Percentiles rank a stretch among this genome's conserved stretches.
phyloP scores from a whole-genome alignment of 169 alveolate species.

The Plasmodium ovale region DNA sequence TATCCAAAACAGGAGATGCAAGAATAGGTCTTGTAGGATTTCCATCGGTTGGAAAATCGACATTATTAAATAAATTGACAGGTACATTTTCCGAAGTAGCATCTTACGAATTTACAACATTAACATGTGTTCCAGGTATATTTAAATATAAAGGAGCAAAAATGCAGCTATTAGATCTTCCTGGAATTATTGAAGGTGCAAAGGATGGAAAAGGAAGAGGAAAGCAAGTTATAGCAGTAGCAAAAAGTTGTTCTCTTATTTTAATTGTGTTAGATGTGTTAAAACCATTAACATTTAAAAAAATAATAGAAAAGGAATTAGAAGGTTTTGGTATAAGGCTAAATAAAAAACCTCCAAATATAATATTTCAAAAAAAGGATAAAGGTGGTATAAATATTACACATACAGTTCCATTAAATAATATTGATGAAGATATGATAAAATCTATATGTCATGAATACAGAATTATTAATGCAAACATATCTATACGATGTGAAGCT shows the following conservation, averaged over 20 bases:
- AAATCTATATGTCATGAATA: constrained; percentile 93
- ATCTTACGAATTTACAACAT: constrained; percentile 99
- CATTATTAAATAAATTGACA: constrained; percentile 96
- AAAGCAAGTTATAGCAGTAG: constrained; percentile 98
- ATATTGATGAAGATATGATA: constrained; percentile 85
- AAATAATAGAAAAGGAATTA: constrained; percentile 94
- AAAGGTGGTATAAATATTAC: constrained; percentile 88
- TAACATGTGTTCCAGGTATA: constrained; percentile 99
- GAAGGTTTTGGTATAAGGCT: constrained; percentile 98
- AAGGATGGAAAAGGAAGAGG: constrained; percentile 99
- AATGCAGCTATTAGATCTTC: constrained; percentile 96
- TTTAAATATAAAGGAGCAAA: constrained; percentile 95
- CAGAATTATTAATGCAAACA: constrained; percentile 94
- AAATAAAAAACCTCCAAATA: constrained; percentile 95
- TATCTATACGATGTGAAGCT: constrained; percentile 95
- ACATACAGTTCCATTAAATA: constrained; percentile 84
- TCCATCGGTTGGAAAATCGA: constrained; percentile 99
- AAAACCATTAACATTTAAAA: constrained; percentile 94
- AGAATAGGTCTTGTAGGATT: constrained; percentile 99
- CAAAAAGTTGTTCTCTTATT: constrained; percentile 95
- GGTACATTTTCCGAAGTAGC: constrained; percentile 98
- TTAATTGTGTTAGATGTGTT: constrained; percentile 95
- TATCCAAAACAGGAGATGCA: constrained; percentile 97
- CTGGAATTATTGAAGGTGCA: constrained; percentile 97
- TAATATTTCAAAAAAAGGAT: constrained; percentile 82